Percentiles rank a stretch among this genome's conserved stretches.
These are phyloP conservation scores for Schoenoplectus tabernaemontani DNA, from an alignment of 202 grass and related monocot species.

Conservation along the genomic window DNA sequence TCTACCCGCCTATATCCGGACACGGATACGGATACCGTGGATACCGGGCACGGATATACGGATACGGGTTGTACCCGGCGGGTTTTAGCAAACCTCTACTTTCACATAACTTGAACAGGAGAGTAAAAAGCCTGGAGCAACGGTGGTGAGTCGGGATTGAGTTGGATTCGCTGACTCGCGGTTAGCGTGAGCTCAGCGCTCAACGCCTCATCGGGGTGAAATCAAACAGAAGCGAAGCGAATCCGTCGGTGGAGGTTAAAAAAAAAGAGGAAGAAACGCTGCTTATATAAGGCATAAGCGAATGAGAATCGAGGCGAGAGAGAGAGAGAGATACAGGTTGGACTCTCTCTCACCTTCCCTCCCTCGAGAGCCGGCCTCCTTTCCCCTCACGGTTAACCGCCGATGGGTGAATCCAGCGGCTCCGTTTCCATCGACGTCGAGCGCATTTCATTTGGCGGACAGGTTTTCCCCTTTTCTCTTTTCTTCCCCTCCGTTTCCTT, in stretches of 20 bases:
- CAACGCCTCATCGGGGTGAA: too few species aligned
- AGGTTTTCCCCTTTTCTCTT: conserved; percentile 24
- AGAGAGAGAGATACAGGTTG: conserved; percentile 9
- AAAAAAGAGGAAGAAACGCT: background rate
- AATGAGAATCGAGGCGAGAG: background rate
- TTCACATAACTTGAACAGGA: too few species aligned
- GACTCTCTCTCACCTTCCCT: conserved; percentile 22
- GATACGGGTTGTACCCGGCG: too few species aligned
- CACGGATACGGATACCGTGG: too few species aligned
- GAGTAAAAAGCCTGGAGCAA: too few species aligned
- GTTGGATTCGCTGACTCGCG: conserved; percentile 11
- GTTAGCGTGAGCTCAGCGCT: background rate
- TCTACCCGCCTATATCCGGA: too few species aligned
- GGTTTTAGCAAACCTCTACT: too few species aligned
- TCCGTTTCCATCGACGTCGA: conserved; percentile 83
- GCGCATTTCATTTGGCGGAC: conserved; percentile 84
- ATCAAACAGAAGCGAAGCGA: too few species aligned
- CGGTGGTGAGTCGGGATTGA: background rate
- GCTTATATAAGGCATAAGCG: conserved; percentile 25
- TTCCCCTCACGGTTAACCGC: background rate
- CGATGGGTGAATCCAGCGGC: conserved; percentile 85
- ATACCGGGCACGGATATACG: too few species aligned
- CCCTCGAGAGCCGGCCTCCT: conserved; percentile 15
- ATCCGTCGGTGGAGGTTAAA: conserved; percentile 21
- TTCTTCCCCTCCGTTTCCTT: too few species aligned